Conservation (phyloP, 2,329 filamentous ascomycete genomes). For the Beauveria sp. region DNA sequence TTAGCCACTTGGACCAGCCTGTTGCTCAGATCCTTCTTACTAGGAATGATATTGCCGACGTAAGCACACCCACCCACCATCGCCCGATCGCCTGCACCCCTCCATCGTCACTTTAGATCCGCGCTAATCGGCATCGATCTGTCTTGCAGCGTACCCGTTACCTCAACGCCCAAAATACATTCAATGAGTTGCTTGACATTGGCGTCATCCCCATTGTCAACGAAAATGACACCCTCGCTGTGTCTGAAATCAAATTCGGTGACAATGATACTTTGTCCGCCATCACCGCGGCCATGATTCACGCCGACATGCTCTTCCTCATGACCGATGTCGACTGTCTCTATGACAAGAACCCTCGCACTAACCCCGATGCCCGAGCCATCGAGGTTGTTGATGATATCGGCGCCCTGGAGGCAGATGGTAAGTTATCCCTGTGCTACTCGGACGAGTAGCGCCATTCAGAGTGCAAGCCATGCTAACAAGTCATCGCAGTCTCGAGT, state of each 20-base stretch:
- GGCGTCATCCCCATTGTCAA: conserved; percentile 98
- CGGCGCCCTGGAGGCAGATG: conserved; percentile 70
- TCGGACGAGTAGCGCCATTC: background rate
- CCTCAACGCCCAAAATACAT: conserved; percentile 92
- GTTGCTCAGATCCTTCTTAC: conserved; percentile 93
- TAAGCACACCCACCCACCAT: conserved; percentile 32
- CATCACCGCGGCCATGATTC: conserved; percentile 94
- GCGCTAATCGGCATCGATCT: conserved; percentile 3
- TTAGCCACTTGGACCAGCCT: conserved; percentile 78
- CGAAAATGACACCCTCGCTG: conserved; percentile 94
- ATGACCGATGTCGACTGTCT: conserved; percentile 99
- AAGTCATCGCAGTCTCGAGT: conserved; percentile 57
- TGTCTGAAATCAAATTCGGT: conserved; percentile 98
- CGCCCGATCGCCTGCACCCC: background rate
- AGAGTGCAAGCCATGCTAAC: conserved; percentile 14
- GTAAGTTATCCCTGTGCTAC: conserved; percentile 29
- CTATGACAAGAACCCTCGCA: conserved; percentile 91
- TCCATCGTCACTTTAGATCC: conserved; percentile 4
- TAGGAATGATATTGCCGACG: conserved; percentile 91
- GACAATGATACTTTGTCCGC: conserved; percentile 97
- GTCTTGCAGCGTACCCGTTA: conserved; percentile 70
- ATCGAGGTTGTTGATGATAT: conserved; percentile 95
- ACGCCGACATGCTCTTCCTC: conserved; percentile 91
- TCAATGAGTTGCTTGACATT: conserved; percentile 83
- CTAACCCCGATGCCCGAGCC: conserved; percentile 73